Conservation (phyloP, 305 asterid species). For the Fraxinus velutina region DNA sequence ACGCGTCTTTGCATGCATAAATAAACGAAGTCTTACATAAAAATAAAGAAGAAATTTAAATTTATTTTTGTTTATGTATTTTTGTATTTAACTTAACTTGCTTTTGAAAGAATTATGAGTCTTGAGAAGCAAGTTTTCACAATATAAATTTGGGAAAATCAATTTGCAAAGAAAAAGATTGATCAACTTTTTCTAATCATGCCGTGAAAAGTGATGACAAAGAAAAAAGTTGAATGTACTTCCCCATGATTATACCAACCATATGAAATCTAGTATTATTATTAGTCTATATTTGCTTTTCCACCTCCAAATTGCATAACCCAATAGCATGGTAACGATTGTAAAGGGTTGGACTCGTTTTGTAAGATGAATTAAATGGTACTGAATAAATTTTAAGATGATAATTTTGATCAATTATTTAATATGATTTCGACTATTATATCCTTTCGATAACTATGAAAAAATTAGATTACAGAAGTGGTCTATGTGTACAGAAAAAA, state of each 20-base stretch:
- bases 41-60: neutral
- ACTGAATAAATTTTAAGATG: neutral
- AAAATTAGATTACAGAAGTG: too few relatives aligned
- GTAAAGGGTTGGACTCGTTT: neutral
- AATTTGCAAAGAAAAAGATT: neutral
- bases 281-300: neutral
- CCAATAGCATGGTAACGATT: neutral
- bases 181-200: conserved; percentile 28
- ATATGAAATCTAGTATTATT: neutral
- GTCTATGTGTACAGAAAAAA: too few relatives aligned
- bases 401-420: too few relatives aligned
- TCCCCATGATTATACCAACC: neutral
- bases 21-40: neutral
- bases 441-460: neutral
- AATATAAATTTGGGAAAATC: neutral
- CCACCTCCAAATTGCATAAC: neutral
- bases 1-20: neutral
- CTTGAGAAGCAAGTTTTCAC: neutral
- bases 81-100: neutral
- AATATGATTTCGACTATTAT: neutral
- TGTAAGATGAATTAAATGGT: neutral
- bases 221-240: conserved; percentile 29
- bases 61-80: too few relatives aligned
- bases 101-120: neutral
- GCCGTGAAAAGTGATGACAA: conserved; percentile 44